Percentiles rank a stretch among this genome's conserved stretches.
phyloP scores from a whole-genome alignment of 2,329 filamentous ascomycete genomes.

The Pseudocercospora musae region DNA sequence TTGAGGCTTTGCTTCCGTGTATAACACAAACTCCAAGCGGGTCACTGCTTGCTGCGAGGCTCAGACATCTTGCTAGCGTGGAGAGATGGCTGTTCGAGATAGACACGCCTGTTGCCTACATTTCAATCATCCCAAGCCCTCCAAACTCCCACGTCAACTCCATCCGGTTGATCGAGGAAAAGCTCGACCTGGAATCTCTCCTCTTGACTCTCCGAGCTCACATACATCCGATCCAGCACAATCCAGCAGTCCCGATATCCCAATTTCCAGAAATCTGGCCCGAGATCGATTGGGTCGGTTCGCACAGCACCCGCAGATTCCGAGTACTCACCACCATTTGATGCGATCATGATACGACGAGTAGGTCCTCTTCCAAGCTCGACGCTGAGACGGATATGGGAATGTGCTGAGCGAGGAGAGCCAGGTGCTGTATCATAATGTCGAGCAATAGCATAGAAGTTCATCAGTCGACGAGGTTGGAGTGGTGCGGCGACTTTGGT shows the following conservation, averaged over 20 bases:
- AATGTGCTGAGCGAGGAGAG: constrained; percentile 19
- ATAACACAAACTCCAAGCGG: too few species aligned
- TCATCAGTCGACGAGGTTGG: constrained; percentile 48
- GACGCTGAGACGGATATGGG: constrained; percentile 66
- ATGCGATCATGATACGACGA: constrained; percentile 61
- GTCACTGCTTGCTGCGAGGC: neutral
- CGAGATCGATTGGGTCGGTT: constrained; percentile 71
- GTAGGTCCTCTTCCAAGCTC: constrained; percentile 71
- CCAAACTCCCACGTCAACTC: constrained; percentile 46
- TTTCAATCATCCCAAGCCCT: constrained; percentile 41
- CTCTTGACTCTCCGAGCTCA: constrained; percentile 44
- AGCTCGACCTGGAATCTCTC: constrained; percentile 53
- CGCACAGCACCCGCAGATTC: constrained; percentile 62
- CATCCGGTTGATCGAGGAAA: constrained; percentile 45
- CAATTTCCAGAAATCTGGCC: constrained; percentile 51
- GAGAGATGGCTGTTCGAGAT: neutral
- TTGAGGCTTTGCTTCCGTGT: too few species aligned
- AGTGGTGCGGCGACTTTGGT: constrained; percentile 56
- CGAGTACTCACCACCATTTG: constrained; percentile 69
- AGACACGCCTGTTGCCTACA: neutral
- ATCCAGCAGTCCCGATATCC: constrained; percentile 65
- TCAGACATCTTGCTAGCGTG: neutral
- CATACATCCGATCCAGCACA: constrained; percentile 76
- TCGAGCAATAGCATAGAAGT: constrained; percentile 31
- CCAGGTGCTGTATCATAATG: constrained; percentile 22